These are phyloP conservation scores for Aspergillus saccharolyticus DNA, from an alignment of 495 filamentous ascomycete genomes.

Conservation along the genomic window DNA sequence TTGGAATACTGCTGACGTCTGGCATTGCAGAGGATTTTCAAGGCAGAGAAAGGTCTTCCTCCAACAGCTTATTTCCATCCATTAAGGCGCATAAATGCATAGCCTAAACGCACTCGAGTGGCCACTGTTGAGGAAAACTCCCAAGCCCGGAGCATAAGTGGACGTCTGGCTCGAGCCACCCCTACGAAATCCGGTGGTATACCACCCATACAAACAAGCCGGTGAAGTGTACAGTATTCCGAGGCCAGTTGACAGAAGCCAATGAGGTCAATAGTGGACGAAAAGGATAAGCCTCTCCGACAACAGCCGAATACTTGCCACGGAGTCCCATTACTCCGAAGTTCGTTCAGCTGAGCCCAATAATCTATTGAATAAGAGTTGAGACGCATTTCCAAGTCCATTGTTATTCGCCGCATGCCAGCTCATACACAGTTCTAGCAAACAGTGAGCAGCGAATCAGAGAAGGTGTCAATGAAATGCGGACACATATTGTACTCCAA, in stretches of 20 bases:
- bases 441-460: conserved; percentile 8
- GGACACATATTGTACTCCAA: not conserved
- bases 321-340: conserved; percentile 15
- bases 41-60: not conserved
- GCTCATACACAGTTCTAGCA: conserved; percentile 2
- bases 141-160: not conserved
- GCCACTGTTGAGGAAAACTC: not conserved
- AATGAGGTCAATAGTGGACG: not conserved
- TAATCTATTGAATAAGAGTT: conserved; percentile 10
- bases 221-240: not conserved
- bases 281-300: not conserved
- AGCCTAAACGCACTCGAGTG: not conserved
- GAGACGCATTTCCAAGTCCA: not conserved
- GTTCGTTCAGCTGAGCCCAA: not conserved
- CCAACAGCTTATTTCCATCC: not conserved
- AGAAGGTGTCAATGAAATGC: not conserved
- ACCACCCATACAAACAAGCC: not conserved
- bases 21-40: not conserved
- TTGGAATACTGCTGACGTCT: not conserved
- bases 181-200: not conserved
- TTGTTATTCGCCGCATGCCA: conserved; percentile 3
- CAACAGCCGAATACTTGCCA: conserved; percentile 3
- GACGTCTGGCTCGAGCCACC: not conserved
- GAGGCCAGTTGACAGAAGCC: not conserved
- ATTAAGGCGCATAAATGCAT: not conserved